Percentiles rank a stretch among this genome's conserved stretches.
Conservation (phyloP, 164 flowering plant genomes). For the Dillenia suffruticosa region DNA sequence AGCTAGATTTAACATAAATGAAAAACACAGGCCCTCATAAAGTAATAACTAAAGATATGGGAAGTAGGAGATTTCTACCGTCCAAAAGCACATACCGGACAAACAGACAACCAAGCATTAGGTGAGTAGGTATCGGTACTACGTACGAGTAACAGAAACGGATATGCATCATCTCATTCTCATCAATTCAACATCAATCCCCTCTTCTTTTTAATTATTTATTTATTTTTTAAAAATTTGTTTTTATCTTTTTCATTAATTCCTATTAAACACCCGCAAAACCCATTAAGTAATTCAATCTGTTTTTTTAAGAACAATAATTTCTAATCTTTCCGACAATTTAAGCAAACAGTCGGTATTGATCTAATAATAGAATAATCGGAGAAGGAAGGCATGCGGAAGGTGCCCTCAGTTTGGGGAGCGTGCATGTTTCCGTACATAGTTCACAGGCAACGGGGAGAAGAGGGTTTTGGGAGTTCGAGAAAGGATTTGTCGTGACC, state of each 20-base stretch:
- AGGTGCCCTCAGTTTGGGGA: background rate
- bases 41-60: background rate
- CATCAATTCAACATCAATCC: constrained; percentile 21
- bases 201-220: background rate
- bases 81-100: background rate
- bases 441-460: constrained; percentile 3
- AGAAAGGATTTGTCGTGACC: constrained; percentile 9
- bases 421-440: constrained; percentile 17
- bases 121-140: constrained; percentile 34
- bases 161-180: constrained; percentile 33
- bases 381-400: constrained; percentile 6
- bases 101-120: constrained; percentile 13
- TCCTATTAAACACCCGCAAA: background rate
- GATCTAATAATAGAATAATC: too few relatives aligned
- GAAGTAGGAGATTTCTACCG: background rate
- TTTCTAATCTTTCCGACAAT: too few relatives aligned
- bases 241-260: background rate
- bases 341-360: too few relatives aligned
- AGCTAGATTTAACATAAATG: background rate
- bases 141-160: constrained; percentile 45
- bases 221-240: background rate
- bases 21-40: background rate
- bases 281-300: background rate
- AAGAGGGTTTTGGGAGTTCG: constrained; percentile 4
- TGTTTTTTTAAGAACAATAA: too few relatives aligned